Base-by-base conservation (phyloP, 345 rosid species). In the Mercurialis annua region DNA sequence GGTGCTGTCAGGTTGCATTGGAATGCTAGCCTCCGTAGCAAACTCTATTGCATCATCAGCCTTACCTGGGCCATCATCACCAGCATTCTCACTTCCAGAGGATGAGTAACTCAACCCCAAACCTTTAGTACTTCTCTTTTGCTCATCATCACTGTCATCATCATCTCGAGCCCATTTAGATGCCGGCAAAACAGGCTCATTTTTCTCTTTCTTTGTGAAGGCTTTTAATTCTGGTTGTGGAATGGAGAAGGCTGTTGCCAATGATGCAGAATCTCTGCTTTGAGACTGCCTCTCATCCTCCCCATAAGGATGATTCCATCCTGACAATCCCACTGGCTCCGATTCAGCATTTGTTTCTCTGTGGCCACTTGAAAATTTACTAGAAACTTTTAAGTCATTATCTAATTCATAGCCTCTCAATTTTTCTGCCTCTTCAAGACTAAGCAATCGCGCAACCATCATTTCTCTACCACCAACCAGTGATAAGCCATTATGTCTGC, bases 131-230 rank as follows among this genome's bases (percentile, higher is more conserved):
- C 71, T 80, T 74, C 79, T 82, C 81, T 88, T 84, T 71, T 81
- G 92, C 65, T 85, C 99, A 59, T 92, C 96, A 30, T 86, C 97
- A 65, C 87, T 86, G 57, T 86, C 98, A 65, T 92, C 92, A 79
- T 92, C 94, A 74, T 95, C 99, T 66, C 88, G 78, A 61, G 96
- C 92, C 99, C 99, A 95, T 78, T 88, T 95, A 63, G 99, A 92
- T 58, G 96, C 86, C 31, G 96, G 92, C 81, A 92, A 81, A 58
- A 88, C 73, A 61, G 87, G 91, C 60, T 90, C 98, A 36, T 5
- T 80, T 80, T 83, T 92, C 81, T 92, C 98, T 73, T 81, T 91
- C 70, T 74, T 86, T 2, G 74, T 51, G 65, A 87, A 86, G 60
- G 85, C 77, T 77, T 82, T 89, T 62, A 82, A 73, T 70, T 91